Base-by-base conservation (phyloP, 1,284 basidiomycete genomes). In the Fomes fomentarius region DNA sequence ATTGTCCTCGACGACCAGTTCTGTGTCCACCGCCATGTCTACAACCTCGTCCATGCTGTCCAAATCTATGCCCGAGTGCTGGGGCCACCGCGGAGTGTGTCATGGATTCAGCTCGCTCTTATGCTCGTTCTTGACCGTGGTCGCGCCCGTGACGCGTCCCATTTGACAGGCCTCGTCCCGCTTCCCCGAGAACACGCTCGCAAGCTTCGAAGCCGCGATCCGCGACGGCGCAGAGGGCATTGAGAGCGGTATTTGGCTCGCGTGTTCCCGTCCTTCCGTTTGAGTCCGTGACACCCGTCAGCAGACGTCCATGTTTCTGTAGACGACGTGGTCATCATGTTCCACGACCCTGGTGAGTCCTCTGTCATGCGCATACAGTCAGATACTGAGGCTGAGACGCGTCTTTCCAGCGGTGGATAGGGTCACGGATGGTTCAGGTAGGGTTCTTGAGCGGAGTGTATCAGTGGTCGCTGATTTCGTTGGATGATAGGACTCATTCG, bases 251-350 rank as follows among this genome's bases (percentile, higher is more conserved):
- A 88, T 74, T 84, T 81, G 59, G 47, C 55, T 46, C 50, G 64
- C 57, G 70, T 52, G 68, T 65, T 61, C 66, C 51, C 65, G 63
- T 69, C 60, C 63, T 57, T 61, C 54, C 42, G 57, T 55, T 51
- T 52, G 54, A 63, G 63, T 59, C 71, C 60, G 60, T 61, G 34
- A 61, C 60, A 52, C 71, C 63, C 66, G 69, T 73, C 71, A 72
- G 62, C 83, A 95, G 96, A 98, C 83, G 94, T 98, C 65, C 96
- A 98, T 74, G 90, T 98, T 69, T 96, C 96, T 51, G 75, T 82
- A 66, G 96, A 98, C 76, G 81, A 88, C 67, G 85, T 94, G 48
- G 90, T 98, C 47, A 75, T 98, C 61, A 95, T 98, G 93, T 97
- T 96, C 74, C 95, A 98, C 73, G 96, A 98, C 74, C 91, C 93